Evolutionary conservation across 148 eudicot genomes (phyloP).

Genomic region (Nepenthes gracilis): DNA sequence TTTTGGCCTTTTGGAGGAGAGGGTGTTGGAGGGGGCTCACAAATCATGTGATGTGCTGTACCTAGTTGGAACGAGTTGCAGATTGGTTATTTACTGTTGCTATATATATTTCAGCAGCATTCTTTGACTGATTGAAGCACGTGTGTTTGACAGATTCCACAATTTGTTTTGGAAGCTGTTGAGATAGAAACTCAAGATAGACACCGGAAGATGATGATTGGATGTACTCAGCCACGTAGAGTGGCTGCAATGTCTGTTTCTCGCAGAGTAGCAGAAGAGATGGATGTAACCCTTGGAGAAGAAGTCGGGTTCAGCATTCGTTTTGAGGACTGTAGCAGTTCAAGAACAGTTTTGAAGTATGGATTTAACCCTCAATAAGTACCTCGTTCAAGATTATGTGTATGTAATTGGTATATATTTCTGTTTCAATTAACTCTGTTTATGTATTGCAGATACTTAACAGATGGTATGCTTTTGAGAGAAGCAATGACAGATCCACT

Average conservation of each 20-base stretch:
- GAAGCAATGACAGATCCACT: constrained; percentile 98
- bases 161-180: constrained; percentile 87
- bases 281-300: constrained; percentile 94
- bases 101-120: not conserved
- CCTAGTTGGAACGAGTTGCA: not conserved
- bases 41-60: not conserved
- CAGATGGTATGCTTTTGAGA: constrained; percentile 94
- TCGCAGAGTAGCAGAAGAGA: constrained; percentile 91
- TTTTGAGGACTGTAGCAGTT: constrained; percentile 80
- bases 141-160: constrained; percentile 62
- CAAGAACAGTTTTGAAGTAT: constrained; percentile 76
- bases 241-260: constrained; percentile 99
- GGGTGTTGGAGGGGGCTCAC: no score
- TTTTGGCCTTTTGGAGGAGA: no score
- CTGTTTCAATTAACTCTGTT: not conserved
- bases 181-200: constrained; percentile 57
- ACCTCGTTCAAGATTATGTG: not conserved
- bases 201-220: constrained; percentile 64
- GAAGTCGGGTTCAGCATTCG: constrained; percentile 96
- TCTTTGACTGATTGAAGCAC: not conserved
- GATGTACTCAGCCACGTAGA: constrained; percentile 93
- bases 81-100: not conserved
- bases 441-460: constrained; percentile 45
- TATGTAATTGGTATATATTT: not conserved
- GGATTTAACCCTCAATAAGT: not conserved